These are phyloP conservation scores for Symbiodinium natans DNA, from an alignment of 73 alveolate species.

Conservation along the genomic window DNA sequence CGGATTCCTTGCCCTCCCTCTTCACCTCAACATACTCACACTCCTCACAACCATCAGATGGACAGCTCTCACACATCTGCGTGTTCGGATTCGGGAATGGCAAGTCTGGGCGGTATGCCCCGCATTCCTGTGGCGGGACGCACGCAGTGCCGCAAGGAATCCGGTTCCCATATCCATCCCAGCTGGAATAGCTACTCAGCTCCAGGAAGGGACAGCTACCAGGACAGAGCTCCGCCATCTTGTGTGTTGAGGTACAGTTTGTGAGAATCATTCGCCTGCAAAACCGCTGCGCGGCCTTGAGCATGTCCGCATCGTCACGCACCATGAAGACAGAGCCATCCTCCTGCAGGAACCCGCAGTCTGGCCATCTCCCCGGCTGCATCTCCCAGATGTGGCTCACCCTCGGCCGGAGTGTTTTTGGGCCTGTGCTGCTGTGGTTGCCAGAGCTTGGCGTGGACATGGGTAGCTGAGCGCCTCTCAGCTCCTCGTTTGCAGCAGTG, in stretches of 20 bases:
- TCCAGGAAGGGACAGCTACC: slow-evolving; percentile 72
- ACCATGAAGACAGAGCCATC: slow-evolving; percentile 78
- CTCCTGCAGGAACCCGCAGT: slow-evolving; percentile 47
- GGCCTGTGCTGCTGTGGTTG: background rate
- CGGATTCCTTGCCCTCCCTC: background rate
- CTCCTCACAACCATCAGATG: slow-evolving; percentile 79
- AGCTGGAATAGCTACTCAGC: slow-evolving; percentile 46
- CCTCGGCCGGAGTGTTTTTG: background rate
- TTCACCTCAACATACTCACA: slow-evolving; percentile 36
- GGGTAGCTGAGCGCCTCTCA: background rate
- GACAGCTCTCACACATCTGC: slow-evolving; percentile 60
- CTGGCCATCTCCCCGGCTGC: slow-evolving; percentile 33
- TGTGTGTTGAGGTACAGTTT: slow-evolving; percentile 21
- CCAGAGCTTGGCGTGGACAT: background rate
- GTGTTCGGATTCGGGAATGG: slow-evolving; percentile 66
- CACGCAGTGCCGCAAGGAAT: slow-evolving; percentile 80
- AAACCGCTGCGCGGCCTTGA: slow-evolving; percentile 42
- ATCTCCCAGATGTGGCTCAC: background rate
- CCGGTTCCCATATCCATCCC: slow-evolving; percentile 65
- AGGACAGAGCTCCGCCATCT: slow-evolving; percentile 64
- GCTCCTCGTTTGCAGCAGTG: background rate
- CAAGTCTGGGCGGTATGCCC: slow-evolving; percentile 71
- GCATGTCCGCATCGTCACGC: slow-evolving; percentile 25
- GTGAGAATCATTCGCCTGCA: slow-evolving; percentile 82
- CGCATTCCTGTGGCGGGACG: slow-evolving; percentile 69